Base-by-base conservation (phyloP, 106 monocot genomes). In the Apostasia ramifera region DNA sequence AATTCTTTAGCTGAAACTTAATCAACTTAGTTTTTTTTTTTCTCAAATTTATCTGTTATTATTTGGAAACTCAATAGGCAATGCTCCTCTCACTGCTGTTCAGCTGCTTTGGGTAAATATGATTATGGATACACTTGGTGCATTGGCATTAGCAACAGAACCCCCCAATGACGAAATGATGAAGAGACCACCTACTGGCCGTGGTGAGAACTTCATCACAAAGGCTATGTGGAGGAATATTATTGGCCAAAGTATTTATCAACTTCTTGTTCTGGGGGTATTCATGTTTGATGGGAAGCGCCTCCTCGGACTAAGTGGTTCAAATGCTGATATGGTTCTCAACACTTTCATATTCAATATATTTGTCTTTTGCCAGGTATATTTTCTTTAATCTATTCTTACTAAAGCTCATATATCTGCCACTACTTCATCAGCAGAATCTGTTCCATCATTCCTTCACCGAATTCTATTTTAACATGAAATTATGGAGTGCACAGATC, bases 81-180 rank as follows among this genome's bases (percentile, higher is more conserved):
- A 53, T 66, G 93, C 98, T 52, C 98, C 98, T 59, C 87, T 98
- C 62, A 98, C 98, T 47, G 91, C 89, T 56, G 98, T 98, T n/a
- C 98, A 98, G 76, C 74, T 98, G 70, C 90, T 93, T 44, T 98
- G 98, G 98, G 93, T 98, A 53, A 98, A 98, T 80, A 83, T 98
- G 87, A 93, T 98, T 40, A 98, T 98, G 98, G 98, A 98, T 60
- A 98, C 92, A 2, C 81, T 98, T 9, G 98, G 98, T 53, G 98
- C 93, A 70, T 73, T 98, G 75, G 98, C 93, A 60, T 73, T 98
- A 77, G 98, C 98, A 73, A 98, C 93, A 39, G 98, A 98, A 49
- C 98, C 92, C 53, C 97, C 97, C 10, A 80, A 85, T 72, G 92
- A 90, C 61, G 80, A 82, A 58, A 73, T 98, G 84, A 90, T 98